A percentile compares a stretch with the other conserved stretches of the same genome.
These are phyloP conservation scores for Leptographium radiaticola DNA, from an alignment of 2,329 filamentous ascomycete species.

Conservation along the genomic window DNA sequence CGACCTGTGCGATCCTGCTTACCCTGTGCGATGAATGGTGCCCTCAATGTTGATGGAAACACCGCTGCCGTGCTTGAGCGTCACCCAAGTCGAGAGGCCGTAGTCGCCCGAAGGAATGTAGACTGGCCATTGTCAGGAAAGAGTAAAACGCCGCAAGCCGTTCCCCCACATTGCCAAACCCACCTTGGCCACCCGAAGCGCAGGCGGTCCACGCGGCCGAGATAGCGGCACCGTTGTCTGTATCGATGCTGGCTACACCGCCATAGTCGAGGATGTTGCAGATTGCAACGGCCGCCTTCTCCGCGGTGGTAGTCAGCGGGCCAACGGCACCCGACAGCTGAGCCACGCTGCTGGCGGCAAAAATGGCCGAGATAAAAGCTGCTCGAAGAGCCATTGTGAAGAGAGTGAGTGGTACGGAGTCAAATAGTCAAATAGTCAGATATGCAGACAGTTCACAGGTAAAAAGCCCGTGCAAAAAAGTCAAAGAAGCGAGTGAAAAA, in stretches of 20 bases:
- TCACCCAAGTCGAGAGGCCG: conserved; percentile 13
- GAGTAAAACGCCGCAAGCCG: background rate
- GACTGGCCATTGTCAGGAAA: background rate
- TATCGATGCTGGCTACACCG: conserved; percentile 34
- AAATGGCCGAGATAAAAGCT: background rate
- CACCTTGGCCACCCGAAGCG: conserved; percentile 27
- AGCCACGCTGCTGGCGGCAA: conserved; percentile 9
- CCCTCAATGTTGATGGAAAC: conserved; percentile 12
- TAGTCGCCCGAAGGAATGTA: conserved; percentile 12
- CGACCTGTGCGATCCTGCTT: background rate
- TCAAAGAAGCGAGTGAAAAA: too few species aligned
- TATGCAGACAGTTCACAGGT: too few species aligned
- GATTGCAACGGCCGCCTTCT: conserved; percentile 29
- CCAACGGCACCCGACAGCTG: conserved; percentile 29
- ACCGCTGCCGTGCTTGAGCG: conserved; percentile 7
- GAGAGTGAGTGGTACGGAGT: too few species aligned
- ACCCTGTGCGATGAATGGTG: conserved; percentile 12
- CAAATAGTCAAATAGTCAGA: too few species aligned
- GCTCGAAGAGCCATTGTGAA: background rate
- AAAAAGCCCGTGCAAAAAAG: too few species aligned
- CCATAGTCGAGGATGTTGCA: conserved; percentile 41
- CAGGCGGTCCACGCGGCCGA: conserved; percentile 34
- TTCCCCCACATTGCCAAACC: background rate
- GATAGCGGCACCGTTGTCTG: conserved; percentile 35
- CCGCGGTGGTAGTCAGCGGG: conserved; percentile 25